phyloP scores from a whole-genome alignment of 768 basidiomycete species.

The Calocera viscosa region DNA sequence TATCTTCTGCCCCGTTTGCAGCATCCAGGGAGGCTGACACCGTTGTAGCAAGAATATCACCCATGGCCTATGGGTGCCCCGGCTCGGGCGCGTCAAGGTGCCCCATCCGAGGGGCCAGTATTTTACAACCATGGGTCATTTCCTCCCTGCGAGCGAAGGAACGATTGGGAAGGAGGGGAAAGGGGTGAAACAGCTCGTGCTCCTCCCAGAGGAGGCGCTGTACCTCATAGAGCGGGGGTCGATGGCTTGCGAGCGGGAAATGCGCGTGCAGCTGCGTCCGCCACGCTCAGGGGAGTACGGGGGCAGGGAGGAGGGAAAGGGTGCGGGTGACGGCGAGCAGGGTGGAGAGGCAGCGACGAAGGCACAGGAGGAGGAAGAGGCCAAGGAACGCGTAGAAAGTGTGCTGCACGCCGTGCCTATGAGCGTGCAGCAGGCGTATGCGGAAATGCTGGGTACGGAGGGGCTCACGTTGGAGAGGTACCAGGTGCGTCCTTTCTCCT shows the following conservation, averaged over 20 bases:
- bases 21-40: too few relatives aligned
- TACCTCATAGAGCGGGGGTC: slow-evolving; percentile 87
- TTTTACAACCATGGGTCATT: slow-evolving; percentile 71
- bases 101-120: slow-evolving; percentile 69
- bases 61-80: slow-evolving; percentile 68
- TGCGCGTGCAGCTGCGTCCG: slow-evolving; percentile 21
- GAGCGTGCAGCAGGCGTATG: slow-evolving; percentile 82
- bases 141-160: not conserved
- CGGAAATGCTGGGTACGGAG: slow-evolving; percentile 69
- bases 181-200: slow-evolving; percentile 52
- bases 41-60: slow-evolving; percentile 56
- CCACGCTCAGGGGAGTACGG: too few relatives aligned
- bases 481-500: slow-evolving; percentile 43
- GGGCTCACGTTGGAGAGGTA: slow-evolving; percentile 73
- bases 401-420: slow-evolving; percentile 52
- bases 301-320: too few relatives aligned
- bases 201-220: slow-evolving; percentile 89
- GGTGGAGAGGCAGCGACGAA: slow-evolving; percentile 18
- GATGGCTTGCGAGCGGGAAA: slow-evolving; percentile 68
- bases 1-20: too few relatives aligned
- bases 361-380: slow-evolving; percentile 26
- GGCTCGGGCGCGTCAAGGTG: slow-evolving; percentile 50
- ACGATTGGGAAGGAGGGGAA: slow-evolving; percentile 12
- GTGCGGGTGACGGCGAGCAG: too few relatives aligned
- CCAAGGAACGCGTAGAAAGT: slow-evolving; percentile 29